Evolutionary conservation across 306 rosid genomes (phyloP).

Genomic region (Ochetophila trinervis): DNA sequence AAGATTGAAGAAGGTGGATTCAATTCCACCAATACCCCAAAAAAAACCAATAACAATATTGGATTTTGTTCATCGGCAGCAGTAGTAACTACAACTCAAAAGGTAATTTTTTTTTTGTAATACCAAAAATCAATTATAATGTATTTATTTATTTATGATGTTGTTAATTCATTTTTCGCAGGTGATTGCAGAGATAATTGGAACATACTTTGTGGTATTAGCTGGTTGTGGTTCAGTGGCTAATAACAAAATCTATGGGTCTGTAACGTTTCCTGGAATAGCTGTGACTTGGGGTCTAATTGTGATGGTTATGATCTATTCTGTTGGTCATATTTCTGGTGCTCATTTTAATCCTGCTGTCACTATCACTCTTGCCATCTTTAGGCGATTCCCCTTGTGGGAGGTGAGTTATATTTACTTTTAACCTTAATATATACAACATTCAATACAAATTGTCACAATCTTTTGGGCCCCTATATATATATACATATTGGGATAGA

Average conservation of each 20-base stretch:
- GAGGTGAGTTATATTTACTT: slow-evolving; percentile 37
- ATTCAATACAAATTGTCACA: no score
- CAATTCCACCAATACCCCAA: background rate
- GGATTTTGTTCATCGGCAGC: slow-evolving; percentile 18
- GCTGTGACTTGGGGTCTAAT: slow-evolving; percentile 43
- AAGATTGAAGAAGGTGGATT: slow-evolving; percentile 25
- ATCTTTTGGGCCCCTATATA: no score
- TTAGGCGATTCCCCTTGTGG: slow-evolving; percentile 41
- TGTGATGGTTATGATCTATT: slow-evolving; percentile 48
- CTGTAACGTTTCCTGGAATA: slow-evolving; percentile 56
- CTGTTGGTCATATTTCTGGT: slow-evolving; percentile 68
- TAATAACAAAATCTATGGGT: slow-evolving; percentile 37
- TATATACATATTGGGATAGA: no score
- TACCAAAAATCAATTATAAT: background rate
- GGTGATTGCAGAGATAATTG: slow-evolving; percentile 63
- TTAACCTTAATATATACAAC: no score
- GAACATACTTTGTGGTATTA: slow-evolving; percentile 58
- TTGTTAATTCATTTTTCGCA: slow-evolving; percentile 1
- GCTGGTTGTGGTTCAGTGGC: slow-evolving; percentile 51
- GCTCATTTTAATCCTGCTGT: slow-evolving; percentile 66
- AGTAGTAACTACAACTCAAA: slow-evolving; percentile 12
- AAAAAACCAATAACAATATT: background rate
- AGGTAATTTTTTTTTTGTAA: slow-evolving; percentile 9
- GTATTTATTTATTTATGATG: background rate
- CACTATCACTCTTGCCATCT: slow-evolving; percentile 48